Evolutionary conservation across 2,329 filamentous ascomycete genomes (phyloP), one percentile per base, ranked within the genome.

Genomic region (Aspergillus chevalieri): DNA sequence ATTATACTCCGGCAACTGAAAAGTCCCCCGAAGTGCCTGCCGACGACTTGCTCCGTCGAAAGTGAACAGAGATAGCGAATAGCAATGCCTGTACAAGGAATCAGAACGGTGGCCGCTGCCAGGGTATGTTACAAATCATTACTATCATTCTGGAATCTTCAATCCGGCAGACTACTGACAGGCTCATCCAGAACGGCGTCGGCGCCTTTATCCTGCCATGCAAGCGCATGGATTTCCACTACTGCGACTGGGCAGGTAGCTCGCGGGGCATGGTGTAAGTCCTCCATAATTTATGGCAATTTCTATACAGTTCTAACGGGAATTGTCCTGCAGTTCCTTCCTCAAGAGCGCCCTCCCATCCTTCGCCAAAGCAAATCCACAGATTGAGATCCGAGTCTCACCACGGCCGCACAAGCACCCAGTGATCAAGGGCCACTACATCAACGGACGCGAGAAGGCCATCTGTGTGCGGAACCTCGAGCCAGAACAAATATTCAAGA

Each of bases 161-260:
- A 43, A 17, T 6, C 10, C 21, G 22, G 19, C 36, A 26, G 30
- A 26, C 44, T 36, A 46, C 47, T 57, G 36, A 54, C 44, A 19
- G 6, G 1, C 8, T 43, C 17, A 17, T 49, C 5, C 63, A 97
- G 91, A 97, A 98, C 77, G 93, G 93, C 79, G 80, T 97, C 60
- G 92, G 92, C 64, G 88, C 91, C 68, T 97, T 97, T 78, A 89
- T 98, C 72, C 82, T 96, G 51, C 92, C 95, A 77, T 98, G 93
- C 83, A 95, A 89, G 78, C 87, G 86, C 67, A 78, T 98, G 70
- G 89, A 95, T 70, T 89, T 98, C 66, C 88, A 95, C 76, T 98
- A 95, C 77, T 97, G 93, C 78, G 90, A 97, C 79, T 91, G 87
- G 82, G 89, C 87, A 50, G 93, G 91, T 55, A 95, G 89, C 70